A percentile compares a stretch with the other conserved stretches of the same genome.
phyloP scores from a whole-genome alignment of 169 alveolate genomes.

The Eimeria necatrix region DNA sequence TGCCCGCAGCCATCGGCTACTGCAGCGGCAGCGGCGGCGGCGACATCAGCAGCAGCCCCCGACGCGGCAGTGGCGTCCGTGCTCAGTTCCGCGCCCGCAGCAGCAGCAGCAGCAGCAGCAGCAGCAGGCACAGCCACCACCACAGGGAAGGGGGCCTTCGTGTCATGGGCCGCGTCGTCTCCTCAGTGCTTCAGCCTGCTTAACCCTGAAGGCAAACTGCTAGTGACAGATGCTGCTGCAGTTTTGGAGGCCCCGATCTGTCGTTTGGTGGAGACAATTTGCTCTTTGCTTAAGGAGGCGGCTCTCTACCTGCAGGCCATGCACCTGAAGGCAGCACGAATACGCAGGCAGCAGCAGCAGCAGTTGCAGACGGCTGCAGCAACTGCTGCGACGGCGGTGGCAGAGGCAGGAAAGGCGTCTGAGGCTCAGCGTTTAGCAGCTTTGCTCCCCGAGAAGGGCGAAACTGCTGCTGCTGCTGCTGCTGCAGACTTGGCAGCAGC shows the following conservation, averaged over 20 bases:
- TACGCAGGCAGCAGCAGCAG: background rate
- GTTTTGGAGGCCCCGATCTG: slow-evolving; percentile 49
- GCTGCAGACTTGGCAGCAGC: background rate
- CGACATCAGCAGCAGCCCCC: background rate
- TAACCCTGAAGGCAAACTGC: slow-evolving; percentile 69
- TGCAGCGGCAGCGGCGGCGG: slow-evolving; percentile 13
- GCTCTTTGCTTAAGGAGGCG: slow-evolving; percentile 48
- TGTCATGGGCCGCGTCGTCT: slow-evolving; percentile 42
- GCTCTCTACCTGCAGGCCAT: slow-evolving; percentile 24
- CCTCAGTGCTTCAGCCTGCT: slow-evolving; percentile 42
- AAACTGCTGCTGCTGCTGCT: background rate
- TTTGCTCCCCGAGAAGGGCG: background rate
- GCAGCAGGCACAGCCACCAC: background rate
- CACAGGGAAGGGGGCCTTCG: background rate
- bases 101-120: background rate
- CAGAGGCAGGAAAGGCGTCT: background rate
- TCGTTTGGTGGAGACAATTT: slow-evolving; percentile 35
- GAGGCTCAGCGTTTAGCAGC: background rate
- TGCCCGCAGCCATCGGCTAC: background rate
- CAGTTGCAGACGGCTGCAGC: slow-evolving; percentile 1
- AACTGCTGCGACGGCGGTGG: background rate
- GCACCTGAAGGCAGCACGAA: background rate
- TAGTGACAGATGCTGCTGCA: slow-evolving; percentile 12
- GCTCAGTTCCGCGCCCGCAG: background rate
- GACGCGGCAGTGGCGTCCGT: background rate